These are phyloP conservation scores for Leishmania braziliensis DNA, from an alignment of 208 protist species.

Conservation along the genomic window DNA sequence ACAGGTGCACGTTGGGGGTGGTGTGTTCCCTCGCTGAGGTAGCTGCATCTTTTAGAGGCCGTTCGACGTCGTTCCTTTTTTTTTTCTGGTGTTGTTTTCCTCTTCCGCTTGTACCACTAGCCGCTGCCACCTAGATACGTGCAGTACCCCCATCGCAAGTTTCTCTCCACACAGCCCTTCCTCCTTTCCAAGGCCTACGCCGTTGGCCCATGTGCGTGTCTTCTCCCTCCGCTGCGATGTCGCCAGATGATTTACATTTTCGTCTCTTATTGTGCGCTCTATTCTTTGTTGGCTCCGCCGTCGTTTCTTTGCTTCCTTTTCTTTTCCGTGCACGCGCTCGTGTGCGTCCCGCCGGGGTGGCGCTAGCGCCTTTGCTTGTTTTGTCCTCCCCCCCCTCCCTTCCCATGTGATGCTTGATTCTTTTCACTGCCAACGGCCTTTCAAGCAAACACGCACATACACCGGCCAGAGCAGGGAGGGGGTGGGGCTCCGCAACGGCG, in stretches of 20 bases:
- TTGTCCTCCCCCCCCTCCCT: neutral
- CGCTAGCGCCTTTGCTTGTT: neutral
- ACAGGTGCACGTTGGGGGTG: neutral
- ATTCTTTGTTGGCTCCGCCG: neutral
- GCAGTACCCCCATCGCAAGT: neutral
- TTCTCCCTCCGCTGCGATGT: neutral
- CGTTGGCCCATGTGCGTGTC: neutral
- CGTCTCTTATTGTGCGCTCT: neutral
- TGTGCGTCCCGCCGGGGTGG: neutral
- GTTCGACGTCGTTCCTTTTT: neutral
- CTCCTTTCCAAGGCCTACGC: neutral
- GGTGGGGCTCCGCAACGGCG: neutral
- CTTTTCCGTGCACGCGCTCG: neutral
- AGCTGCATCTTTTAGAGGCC: slow-evolving; percentile 6
- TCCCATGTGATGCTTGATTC: neutral
- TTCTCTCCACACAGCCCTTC: neutral
- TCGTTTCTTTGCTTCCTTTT: slow-evolving; percentile 7
- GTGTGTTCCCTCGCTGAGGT: neutral
- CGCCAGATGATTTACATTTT: neutral
- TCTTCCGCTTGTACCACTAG: slow-evolving; percentile 13
- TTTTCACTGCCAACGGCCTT: neutral
- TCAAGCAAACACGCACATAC: neutral
- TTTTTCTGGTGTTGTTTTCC: neutral
- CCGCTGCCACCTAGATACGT: neutral
- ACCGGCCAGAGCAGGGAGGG: neutral